These are phyloP conservation scores for Pisolithus sp. DNA, from an alignment of 768 basidiomycete species.

Conservation along the genomic window DNA sequence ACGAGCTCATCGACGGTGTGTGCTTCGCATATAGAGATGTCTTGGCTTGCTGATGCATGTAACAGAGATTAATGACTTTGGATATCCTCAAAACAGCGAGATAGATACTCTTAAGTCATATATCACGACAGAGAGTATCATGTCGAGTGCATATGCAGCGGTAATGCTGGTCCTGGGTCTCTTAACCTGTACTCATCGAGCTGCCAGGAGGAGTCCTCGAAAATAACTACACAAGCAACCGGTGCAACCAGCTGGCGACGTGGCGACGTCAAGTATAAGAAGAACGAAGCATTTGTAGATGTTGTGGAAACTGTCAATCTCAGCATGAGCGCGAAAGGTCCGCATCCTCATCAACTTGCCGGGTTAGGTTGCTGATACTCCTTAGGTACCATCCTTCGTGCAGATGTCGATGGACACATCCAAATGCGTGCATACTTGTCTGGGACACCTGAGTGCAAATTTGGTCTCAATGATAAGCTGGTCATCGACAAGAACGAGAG, in stretches of 20 bases:
- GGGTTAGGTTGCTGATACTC: background rate
- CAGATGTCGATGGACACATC: constrained; percentile 97
- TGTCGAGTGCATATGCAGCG: constrained; percentile 76
- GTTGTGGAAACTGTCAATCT: constrained; percentile 96
- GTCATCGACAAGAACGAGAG: constrained; percentile 81
- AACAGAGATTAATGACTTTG: constrained; percentile 97
- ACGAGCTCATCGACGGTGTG: constrained; percentile 93
- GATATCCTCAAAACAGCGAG: constrained; percentile 98
- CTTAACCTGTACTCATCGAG: constrained; percentile 1
- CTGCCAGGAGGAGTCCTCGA: constrained; percentile 87
- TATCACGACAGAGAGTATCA: constrained; percentile 95
- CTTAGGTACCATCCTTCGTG: constrained; percentile 80
- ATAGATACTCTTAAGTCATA: constrained; percentile 96
- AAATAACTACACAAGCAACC: constrained; percentile 95
- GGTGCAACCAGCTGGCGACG: constrained; percentile 95
- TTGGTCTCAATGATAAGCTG: constrained; percentile 96
- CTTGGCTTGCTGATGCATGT: constrained; percentile 3
- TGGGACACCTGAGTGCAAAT: constrained; percentile 98
- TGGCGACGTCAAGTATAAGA: constrained; percentile 96
- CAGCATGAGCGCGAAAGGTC: constrained; percentile 93
- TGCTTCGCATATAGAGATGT: constrained; percentile 5
- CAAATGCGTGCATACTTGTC: constrained; percentile 96
- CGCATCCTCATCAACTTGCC: background rate
- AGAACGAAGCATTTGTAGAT: constrained; percentile 99
- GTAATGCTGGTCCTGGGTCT: constrained; percentile 36